Base-by-base conservation (phyloP, 345 rosid species). In the Hevea brasiliensis region DNA sequence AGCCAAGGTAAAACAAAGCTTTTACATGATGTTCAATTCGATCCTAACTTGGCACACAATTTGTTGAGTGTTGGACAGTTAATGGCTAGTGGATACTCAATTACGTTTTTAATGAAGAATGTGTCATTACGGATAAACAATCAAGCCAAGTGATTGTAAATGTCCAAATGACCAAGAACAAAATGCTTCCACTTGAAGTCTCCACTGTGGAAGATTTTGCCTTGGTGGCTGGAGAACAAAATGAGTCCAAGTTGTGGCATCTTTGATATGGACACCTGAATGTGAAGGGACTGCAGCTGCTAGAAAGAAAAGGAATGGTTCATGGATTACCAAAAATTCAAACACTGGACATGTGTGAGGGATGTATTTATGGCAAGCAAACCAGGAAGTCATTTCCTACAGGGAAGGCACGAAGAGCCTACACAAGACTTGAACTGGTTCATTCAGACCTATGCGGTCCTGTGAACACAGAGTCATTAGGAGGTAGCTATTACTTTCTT, bases 1-100 rank as follows among this genome's bases (percentile, higher is more conserved):
- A 26, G 7, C 9, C 42, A 61, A 10, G 74, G 67, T 72, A 32
- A 72, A 11, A 7, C 32, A 21, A 59, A 59, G 48, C 26, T 59
- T 7, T 26, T 72, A 2, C 24, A 60, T 61, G 42, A 72, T 59
- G 67, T 72, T 48, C 58, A 59, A 59, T 61, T 21, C 45, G 57
- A 60, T 40, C 74, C 45, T 72, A 41, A 51, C 42, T 72, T 61
- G 44, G 56, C 66, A 21, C 35, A 72, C 44, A 72, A 72, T 48
- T 48, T 60, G 40, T 72, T 45, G 26, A 63, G 26, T 37, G 51
- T 63, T 15, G 44, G 63, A 14, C 55, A 73, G 23, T 24, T 64
- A 7, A 73, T 64, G 67, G 40, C 23, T 67, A 11, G 48, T 58
- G 67, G 72, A 20, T 67, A 67, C 24, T 57, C 23, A 44, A 4